These are phyloP conservation scores for Coemansia sp. DNA, from an alignment of 371 early-diverging fungal genomes.

Conservation along the genomic window DNA sequence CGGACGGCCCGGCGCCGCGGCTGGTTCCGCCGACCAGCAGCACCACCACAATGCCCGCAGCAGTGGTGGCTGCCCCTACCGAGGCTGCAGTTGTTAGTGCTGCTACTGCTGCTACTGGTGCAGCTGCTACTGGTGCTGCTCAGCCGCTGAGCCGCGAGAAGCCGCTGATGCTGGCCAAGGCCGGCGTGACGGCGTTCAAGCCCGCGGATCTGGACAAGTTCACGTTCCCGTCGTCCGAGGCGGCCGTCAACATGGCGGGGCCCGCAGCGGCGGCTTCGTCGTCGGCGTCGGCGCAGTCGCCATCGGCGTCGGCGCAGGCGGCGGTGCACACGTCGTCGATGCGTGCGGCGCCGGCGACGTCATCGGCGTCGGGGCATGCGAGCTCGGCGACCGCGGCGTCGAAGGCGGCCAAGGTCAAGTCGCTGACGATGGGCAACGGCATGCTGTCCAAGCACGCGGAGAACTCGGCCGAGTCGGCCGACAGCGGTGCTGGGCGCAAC, in stretches of 20 bases:
- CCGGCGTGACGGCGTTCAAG: conserved; percentile 31
- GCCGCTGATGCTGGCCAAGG: conserved; percentile 34
- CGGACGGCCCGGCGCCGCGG: background rate
- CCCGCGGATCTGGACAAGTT: conserved; percentile 47
- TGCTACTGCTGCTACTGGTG: background rate
- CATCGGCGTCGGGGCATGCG: background rate
- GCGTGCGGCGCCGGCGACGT: background rate
- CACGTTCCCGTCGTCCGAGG: conserved; percentile 36
- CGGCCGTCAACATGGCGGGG: conserved; percentile 31
- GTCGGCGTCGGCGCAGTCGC: background rate
- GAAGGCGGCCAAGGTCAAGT: background rate
- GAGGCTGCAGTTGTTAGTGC: too few relatives aligned
- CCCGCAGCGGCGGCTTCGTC: background rate
- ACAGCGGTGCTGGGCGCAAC: background rate
- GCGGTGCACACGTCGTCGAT: background rate
- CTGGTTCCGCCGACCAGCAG: background rate
- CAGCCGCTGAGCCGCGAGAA: conserved; percentile 3
- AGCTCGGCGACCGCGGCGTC: background rate
- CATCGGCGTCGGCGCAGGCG: background rate
- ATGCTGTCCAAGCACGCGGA: background rate
- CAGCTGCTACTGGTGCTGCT: background rate
- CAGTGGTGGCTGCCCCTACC: too few relatives aligned
- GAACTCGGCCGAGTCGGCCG: conserved; percentile 1
- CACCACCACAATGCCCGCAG: background rate
- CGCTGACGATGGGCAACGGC: conserved; percentile 10